A percentile compares a stretch with the other conserved stretches of the same genome.
Evolutionary conservation across 805 yeast genomes (phyloP).

Genomic region (Komagataella ulmi): DNA sequence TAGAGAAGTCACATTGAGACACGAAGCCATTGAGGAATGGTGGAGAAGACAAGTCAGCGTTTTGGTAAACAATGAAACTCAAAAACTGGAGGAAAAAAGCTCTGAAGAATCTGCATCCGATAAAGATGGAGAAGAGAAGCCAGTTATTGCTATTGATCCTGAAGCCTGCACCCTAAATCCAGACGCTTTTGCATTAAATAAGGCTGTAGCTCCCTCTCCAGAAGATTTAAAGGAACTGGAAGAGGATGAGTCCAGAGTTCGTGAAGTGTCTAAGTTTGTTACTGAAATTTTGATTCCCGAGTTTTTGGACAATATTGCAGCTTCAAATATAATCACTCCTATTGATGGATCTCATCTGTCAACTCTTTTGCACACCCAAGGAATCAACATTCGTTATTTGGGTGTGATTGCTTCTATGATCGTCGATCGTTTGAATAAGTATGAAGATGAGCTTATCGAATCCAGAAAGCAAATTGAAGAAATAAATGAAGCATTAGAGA

Average conservation of each 20-base stretch:
- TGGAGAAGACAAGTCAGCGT: slow-evolving; percentile 57
- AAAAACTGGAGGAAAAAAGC: slow-evolving; percentile 18
- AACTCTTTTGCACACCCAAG: slow-evolving; percentile 55
- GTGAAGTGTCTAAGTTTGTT: slow-evolving; percentile 57
- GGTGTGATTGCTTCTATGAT: slow-evolving; percentile 41
- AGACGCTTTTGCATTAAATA: slow-evolving; percentile 48
- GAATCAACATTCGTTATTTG: slow-evolving; percentile 82
- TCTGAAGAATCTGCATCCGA: slow-evolving; percentile 7
- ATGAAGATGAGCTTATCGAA: background rate
- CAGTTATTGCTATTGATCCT: slow-evolving; percentile 38
- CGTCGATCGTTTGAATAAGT: slow-evolving; percentile 6
- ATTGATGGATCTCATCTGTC: slow-evolving; percentile 73
- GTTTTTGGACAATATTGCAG: slow-evolving; percentile 40
- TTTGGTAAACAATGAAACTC: slow-evolving; percentile 35
- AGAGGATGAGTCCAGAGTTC: slow-evolving; percentile 51
- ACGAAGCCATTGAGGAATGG: slow-evolving; percentile 88
- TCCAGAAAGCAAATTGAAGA: slow-evolving; percentile 10
- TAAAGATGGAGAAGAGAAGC: slow-evolving; percentile 24
- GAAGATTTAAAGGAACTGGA: slow-evolving; percentile 21
- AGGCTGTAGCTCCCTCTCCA: slow-evolving; percentile 22
- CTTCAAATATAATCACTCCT: slow-evolving; percentile 43
- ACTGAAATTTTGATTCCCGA: slow-evolving; percentile 45
- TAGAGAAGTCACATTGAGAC: slow-evolving; percentile 62
- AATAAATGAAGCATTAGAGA: slow-evolving; percentile 8
- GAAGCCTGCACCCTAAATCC: slow-evolving; percentile 58